phyloP scores from a whole-genome alignment of 1,139 yeast genomes.

The Tardiomyces blankii region DNA sequence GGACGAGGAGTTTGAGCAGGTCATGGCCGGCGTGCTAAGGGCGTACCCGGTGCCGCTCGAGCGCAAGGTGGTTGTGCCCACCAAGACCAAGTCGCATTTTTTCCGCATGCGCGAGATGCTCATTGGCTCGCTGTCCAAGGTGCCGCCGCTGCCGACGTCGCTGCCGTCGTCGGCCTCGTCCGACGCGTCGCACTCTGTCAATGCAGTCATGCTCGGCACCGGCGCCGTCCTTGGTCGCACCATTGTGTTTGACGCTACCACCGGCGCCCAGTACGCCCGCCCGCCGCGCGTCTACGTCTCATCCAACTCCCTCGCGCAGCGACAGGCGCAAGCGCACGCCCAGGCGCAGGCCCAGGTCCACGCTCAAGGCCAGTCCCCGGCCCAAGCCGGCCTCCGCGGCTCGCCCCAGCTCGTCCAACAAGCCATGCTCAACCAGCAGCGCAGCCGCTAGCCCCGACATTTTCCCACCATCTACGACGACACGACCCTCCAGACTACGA shows the following conservation, averaged over 20 bases:
- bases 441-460: background rate
- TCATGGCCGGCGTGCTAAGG: slow-evolving; percentile 60
- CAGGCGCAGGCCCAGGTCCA: slow-evolving; percentile 1
- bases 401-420: background rate
- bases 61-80: slow-evolving; percentile 61
- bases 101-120: slow-evolving; percentile 56
- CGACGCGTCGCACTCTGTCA: slow-evolving; percentile 6
- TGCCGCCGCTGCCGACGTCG: slow-evolving; percentile 9
- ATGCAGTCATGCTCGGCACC: slow-evolving; percentile 22
- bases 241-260: slow-evolving; percentile 20
- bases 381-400: too few species aligned
- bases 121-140: slow-evolving; percentile 22
- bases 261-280: slow-evolving; percentile 20
- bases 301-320: slow-evolving; percentile 1
- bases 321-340: slow-evolving; percentile 35
- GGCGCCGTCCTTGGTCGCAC: slow-evolving; percentile 26
- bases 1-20: slow-evolving; percentile 90
- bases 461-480: too few species aligned
- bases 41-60: slow-evolving; percentile 54
- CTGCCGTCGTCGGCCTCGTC: slow-evolving; percentile 4
- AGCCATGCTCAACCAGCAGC: background rate
- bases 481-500: too few species aligned
- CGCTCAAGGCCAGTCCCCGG: background rate
- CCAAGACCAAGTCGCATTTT: slow-evolving; percentile 58
- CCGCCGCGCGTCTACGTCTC: slow-evolving; percentile 23